Base-by-base conservation (phyloP, 768 basidiomycete species). In the Lentinula sp. region DNA sequence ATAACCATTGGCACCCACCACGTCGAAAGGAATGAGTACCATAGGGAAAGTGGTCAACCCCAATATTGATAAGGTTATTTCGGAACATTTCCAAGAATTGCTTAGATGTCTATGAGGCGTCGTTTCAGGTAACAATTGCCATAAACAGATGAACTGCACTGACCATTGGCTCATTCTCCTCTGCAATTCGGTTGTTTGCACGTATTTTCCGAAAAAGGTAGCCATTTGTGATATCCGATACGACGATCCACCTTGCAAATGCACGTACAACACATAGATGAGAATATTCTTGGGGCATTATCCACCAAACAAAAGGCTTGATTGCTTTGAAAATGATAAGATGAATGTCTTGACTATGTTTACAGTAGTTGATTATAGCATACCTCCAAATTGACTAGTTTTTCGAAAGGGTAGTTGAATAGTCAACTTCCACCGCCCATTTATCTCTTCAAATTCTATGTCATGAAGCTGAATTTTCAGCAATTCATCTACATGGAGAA, bases 221-320 rank as follows among this genome's bases (percentile, higher is more conserved):
- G 3, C 67, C 66, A 10, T 43, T 6, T 8, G 10, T 54, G 5
- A 66, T 43, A 5, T 23, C 32, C 0, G 63, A 58, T 20, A 32
- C 32, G 0, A 10, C 0, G n/a, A 66, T 39, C 67, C 67, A 68
- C 4, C 39, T 57, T n/a, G 61, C 51, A 13, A 62, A 54, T 33
- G 67, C 67, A 2, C 61, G 49, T 2, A 64, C 64, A 8, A 61
- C 55, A 46, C 68, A 69, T 4, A 69, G 39, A 48, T 68, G 62
- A 4, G 35, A 53, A 41, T 65, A 43, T 2, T 51, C 39, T 6
- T 42, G 15, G 1, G 60, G 62, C 1, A 65, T 16, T 18, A 16
- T 45, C 33, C 61, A 61, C 10, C 66, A 32, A 18, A 50, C 32
- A 57, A 63, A 69, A 3, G 66, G 67, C 42, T 65, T 56, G 41